phyloP scores from a whole-genome alignment of 495 filamentous ascomycete genomes.

The Achaetomiella virescens region DNA sequence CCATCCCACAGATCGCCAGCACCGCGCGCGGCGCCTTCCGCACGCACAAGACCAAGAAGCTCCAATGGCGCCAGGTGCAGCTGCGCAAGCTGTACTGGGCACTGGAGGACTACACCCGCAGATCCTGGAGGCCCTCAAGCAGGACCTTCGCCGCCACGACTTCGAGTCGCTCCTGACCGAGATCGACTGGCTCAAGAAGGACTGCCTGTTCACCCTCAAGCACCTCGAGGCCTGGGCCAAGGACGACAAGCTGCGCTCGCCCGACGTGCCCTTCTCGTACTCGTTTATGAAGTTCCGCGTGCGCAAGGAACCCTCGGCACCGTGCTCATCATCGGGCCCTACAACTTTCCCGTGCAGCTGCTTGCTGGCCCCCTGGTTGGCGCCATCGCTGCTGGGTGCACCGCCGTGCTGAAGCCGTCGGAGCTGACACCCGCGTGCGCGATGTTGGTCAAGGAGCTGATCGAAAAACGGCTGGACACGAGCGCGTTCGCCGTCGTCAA shows the following conservation, averaged over 20 bases:
- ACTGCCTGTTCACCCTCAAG: conserved; percentile 67
- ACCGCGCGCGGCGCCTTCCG: conserved; percentile 58
- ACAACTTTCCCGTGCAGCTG: conserved; percentile 86
- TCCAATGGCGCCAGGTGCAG: conserved; percentile 77
- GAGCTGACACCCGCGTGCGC: conserved; percentile 72
- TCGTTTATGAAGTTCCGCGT: conserved; percentile 65
- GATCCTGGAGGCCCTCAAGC: conserved; percentile 61
- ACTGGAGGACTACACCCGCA: conserved; percentile 66
- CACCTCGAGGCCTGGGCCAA: conserved; percentile 76
- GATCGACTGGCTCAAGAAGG: conserved; percentile 64
- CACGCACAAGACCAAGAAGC: conserved; percentile 70
- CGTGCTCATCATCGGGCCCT: conserved; percentile 82
- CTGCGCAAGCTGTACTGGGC: conserved; percentile 93
- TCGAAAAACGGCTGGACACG: conserved; percentile 67
- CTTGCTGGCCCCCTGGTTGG: conserved; percentile 73
- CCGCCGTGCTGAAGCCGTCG: conserved; percentile 81
- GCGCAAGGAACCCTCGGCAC: conserved; percentile 79
- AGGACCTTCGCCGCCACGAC: conserved; percentile 66
- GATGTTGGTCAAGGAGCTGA: conserved; percentile 69
- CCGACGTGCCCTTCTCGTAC: conserved; percentile 62
- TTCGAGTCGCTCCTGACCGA: conserved; percentile 70
- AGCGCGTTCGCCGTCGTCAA: conserved; percentile 74
- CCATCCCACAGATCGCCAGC: conserved; percentile 55
- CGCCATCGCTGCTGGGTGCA: conserved; percentile 87
- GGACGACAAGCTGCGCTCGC: conserved; percentile 58